Conservation (phyloP, 2,329 filamentous ascomycete species). For the Thyridium curvatum region DNA sequence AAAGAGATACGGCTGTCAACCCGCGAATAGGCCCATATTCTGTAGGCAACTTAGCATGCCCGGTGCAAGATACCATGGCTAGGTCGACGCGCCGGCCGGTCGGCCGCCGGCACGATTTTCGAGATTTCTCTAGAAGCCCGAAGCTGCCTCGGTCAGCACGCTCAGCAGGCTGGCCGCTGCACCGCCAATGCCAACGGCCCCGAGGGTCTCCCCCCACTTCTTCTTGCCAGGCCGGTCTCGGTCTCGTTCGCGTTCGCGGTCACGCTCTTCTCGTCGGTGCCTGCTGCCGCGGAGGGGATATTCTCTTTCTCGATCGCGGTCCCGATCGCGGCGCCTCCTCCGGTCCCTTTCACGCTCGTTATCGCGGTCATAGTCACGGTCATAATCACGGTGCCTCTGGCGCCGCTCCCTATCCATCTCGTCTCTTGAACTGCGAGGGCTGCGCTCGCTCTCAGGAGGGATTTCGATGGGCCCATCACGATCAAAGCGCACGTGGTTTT, state of each 20-base stretch:
- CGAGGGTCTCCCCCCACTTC: conserved; percentile 47
- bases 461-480: conserved; percentile 39
- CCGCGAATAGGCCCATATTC: too few species aligned
- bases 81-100: background rate
- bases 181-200: conserved; percentile 53
- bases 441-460: background rate
- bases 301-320: conserved; percentile 22
- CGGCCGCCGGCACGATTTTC: too few species aligned
- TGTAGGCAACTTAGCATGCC: too few species aligned
- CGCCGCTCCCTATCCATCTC: conserved; percentile 19
- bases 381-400: conserved; percentile 18
- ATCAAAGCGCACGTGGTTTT: conserved; percentile 49
- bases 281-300: conserved; percentile 12
- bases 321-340: conserved; percentile 9
- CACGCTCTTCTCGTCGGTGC: conserved; percentile 6
- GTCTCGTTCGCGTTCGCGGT: conserved; percentile 23
- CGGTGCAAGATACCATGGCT: too few species aligned
- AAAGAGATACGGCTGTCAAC: too few species aligned
- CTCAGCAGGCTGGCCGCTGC: conserved; percentile 53
- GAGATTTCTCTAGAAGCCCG: conserved; percentile 13
- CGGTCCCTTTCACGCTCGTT: background rate
- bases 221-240: conserved; percentile 29
- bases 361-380: conserved; percentile 7
- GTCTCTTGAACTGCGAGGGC: conserved; percentile 9
- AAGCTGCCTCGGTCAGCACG: conserved; percentile 51